These are phyloP conservation scores for Lactarius pseudohatsudake DNA, from an alignment of 768 basidiomycete genomes.

Conservation along the genomic window DNA sequence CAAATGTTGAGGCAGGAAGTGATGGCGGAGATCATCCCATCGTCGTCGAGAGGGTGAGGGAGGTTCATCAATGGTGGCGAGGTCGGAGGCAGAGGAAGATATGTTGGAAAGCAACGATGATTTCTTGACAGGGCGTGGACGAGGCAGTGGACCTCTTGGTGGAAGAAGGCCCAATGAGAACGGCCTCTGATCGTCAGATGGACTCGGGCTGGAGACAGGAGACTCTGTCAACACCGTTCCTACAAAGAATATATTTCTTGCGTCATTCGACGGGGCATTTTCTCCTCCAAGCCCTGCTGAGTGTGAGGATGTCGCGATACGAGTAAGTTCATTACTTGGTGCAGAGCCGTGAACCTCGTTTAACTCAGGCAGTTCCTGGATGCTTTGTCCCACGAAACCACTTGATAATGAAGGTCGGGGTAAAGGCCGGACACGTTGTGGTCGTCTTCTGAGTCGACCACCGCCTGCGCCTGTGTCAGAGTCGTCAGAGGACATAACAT, in stretches of 20 bases:
- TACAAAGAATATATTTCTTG: slow-evolving; percentile 3
- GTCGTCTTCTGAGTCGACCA: slow-evolving; percentile 7
- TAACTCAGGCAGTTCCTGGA: neutral
- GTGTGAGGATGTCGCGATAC: slow-evolving; percentile 2
- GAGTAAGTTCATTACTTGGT: slow-evolving; percentile 8
- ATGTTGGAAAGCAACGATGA: slow-evolving; percentile 25
- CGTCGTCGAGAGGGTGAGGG: slow-evolving; percentile 42
- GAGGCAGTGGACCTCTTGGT: neutral
- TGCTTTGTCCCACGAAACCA: neutral
- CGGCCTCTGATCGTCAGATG: slow-evolving; percentile 6
- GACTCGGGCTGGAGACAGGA: slow-evolving; percentile 16
- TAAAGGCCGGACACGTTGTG: slow-evolving; percentile 2
- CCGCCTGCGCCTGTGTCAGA: slow-evolving; percentile 6
- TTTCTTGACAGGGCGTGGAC: slow-evolving; percentile 25
- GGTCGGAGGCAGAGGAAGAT: slow-evolving; percentile 20
- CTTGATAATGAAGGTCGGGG: neutral
- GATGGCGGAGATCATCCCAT: slow-evolving; percentile 56
- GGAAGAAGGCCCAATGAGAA: slow-evolving; percentile 1
- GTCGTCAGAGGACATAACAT: slow-evolving; percentile 13
- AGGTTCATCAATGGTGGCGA: slow-evolving; percentile 2
- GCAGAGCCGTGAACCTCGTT: neutral
- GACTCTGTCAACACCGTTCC: slow-evolving; percentile 17
- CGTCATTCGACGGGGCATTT: neutral
- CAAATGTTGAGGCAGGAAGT: slow-evolving; percentile 44
- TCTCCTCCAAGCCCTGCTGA: neutral